These are phyloP conservation scores for Colletotrichum somersetense DNA, from an alignment of 2,329 filamentous ascomycete species.

Conservation along the genomic window DNA sequence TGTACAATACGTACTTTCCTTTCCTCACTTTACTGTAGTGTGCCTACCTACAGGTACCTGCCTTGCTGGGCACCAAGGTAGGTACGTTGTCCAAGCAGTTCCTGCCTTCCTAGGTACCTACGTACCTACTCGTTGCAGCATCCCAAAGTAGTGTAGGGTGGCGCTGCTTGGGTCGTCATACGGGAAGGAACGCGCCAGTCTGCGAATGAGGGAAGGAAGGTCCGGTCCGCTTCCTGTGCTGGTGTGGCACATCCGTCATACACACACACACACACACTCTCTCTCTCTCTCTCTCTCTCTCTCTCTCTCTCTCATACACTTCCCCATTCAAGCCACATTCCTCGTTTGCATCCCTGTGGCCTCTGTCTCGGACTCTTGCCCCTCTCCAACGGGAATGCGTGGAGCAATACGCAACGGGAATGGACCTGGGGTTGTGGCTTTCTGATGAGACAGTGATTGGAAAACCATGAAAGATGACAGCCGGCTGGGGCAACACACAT, in stretches of 20 bases:
- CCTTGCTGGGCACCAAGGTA: no score
- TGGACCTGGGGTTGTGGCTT: no score
- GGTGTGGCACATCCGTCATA: constrained; percentile 7
- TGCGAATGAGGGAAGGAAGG: background rate
- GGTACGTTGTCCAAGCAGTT: background rate
- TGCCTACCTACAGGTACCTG: background rate
- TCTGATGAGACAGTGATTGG: background rate
- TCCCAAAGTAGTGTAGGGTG: background rate
- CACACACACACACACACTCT: no score
- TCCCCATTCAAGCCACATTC: background rate
- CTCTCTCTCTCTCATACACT: background rate
- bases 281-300: background rate
- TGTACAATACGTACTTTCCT: no score
- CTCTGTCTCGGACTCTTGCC: background rate
- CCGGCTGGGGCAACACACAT: background rate
- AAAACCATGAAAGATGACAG: constrained; percentile 2
- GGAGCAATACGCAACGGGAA: no score
- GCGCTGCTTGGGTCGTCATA: constrained; percentile 25
- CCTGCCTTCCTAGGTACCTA: no score
- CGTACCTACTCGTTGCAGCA: no score
- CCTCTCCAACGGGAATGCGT: background rate
- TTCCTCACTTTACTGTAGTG: no score
- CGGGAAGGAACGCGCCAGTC: constrained; percentile 9
- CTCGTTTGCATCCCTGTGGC: background rate
- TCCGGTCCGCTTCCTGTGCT: background rate